phyloP scores from a whole-genome alignment of 768 basidiomycete species.

The Dictyophora rubrovolvata region DNA sequence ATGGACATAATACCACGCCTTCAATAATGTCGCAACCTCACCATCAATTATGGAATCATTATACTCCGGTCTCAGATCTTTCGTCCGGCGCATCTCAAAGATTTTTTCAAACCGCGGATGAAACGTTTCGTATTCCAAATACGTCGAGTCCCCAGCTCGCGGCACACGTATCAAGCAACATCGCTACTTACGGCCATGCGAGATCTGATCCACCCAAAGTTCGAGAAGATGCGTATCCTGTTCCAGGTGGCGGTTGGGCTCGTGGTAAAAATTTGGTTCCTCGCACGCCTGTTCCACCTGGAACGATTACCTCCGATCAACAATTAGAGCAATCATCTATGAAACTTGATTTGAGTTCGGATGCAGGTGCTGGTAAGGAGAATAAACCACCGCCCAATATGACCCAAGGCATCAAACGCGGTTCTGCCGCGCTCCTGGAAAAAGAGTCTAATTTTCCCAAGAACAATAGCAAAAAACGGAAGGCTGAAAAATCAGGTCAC shows the following conservation, averaged over 20 bases:
- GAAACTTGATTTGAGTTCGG: background rate
- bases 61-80: background rate
- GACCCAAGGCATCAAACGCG: constrained; percentile 2
- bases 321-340: background rate
- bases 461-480: constrained; percentile 1
- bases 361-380: background rate
- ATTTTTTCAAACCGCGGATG: constrained; percentile 5
- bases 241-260: constrained; percentile 8
- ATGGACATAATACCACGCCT: background rate
- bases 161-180: background rate
- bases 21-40: background rate
- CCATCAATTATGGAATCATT: background rate
- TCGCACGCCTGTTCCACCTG: background rate
- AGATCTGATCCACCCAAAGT: constrained; percentile 2
- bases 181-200: background rate
- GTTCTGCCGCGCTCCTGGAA: background rate
- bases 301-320: background rate
- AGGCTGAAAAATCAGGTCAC: background rate
- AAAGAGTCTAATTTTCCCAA: background rate
- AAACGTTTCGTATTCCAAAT: constrained; percentile 1
- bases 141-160: background rate
- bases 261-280: constrained; percentile 6
- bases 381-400: constrained; percentile 5
- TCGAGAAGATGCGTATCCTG: constrained; percentile 8
- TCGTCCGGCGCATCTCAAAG: background rate